Percentiles rank a stretch among this genome's conserved stretches.
These are phyloP conservation scores for Blastocladiella emersonii DNA, from an alignment of 371 early-diverging fungal genomes.

Conservation along the genomic window DNA sequence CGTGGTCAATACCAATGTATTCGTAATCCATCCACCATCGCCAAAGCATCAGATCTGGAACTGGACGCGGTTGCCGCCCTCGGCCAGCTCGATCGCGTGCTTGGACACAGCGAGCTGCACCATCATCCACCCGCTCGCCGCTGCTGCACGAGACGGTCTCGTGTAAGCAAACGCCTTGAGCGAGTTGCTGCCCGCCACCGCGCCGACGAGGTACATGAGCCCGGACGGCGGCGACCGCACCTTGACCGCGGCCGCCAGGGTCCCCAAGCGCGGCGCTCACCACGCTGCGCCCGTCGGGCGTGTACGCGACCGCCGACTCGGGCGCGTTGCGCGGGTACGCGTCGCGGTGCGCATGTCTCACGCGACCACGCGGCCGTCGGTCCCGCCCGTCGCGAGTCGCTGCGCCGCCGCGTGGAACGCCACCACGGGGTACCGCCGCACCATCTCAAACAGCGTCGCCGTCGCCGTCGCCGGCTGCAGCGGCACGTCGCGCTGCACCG, in stretches of 20 bases:
- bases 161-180: background rate
- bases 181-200: background rate
- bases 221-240: constrained; percentile 1
- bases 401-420: constrained; percentile 63
- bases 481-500: constrained; percentile 54
- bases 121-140: too few relatives aligned
- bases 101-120: too few relatives aligned
- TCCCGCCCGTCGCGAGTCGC: constrained; percentile 60
- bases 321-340: constrained; percentile 51
- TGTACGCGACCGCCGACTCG: constrained; percentile 56
- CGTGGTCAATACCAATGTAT: too few relatives aligned
- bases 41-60: too few relatives aligned
- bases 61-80: too few relatives aligned
- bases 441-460: constrained; percentile 57
- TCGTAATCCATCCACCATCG: too few relatives aligned
- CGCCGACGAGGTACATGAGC: background rate
- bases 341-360: constrained; percentile 78
- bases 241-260: background rate
- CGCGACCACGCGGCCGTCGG: constrained; percentile 59
- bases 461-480: constrained; percentile 56
- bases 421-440: constrained; percentile 54
- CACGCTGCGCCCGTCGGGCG: constrained; percentile 61
- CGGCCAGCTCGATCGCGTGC: too few relatives aligned
- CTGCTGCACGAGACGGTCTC: background rate
- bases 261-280: constrained; percentile 38